Conservation (phyloP, 148 eudicot genomes). For the Talinum fruticosum region DNA sequence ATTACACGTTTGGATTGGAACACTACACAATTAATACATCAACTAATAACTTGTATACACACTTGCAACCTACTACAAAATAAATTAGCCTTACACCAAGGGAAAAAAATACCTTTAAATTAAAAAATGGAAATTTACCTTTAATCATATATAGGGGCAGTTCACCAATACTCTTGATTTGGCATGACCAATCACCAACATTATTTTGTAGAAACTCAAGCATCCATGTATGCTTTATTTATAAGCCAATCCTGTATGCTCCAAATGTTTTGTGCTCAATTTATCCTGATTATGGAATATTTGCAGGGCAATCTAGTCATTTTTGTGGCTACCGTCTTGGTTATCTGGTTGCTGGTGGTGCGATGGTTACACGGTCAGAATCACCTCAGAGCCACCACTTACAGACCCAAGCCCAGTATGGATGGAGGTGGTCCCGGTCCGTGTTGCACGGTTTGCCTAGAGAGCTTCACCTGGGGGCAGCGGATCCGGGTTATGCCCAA, state of each 20-base stretch:
- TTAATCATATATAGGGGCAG: neutral
- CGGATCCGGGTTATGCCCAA: slow-evolving; percentile 29
- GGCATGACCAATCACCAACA: too few species aligned
- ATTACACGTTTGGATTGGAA: neutral
- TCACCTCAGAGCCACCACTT: slow-evolving; percentile 13
- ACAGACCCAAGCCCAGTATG: neutral
- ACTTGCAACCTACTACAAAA: neutral
- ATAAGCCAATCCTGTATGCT: too few species aligned
- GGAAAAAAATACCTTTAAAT: neutral
- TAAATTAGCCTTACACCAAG: neutral
- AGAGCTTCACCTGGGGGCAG: slow-evolving; percentile 15
- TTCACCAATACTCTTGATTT: slow-evolving; percentile 19
- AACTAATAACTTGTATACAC: neutral
- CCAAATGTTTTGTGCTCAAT: too few species aligned
- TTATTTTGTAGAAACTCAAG: too few species aligned
- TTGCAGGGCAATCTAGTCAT: too few species aligned
- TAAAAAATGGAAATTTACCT: neutral
- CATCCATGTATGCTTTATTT: too few species aligned
- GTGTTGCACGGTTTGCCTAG: slow-evolving; percentile 28
- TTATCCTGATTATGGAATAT: too few species aligned
- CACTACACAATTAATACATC: neutral
- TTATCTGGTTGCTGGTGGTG: neutral
- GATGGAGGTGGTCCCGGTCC: slow-evolving; percentile 2
- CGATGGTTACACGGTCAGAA: neutral
- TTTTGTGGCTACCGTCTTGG: too few species aligned